These are phyloP conservation scores for Pachysandra terminalis DNA, from an alignment of 164 flowering plant species.

Conservation along the genomic window DNA sequence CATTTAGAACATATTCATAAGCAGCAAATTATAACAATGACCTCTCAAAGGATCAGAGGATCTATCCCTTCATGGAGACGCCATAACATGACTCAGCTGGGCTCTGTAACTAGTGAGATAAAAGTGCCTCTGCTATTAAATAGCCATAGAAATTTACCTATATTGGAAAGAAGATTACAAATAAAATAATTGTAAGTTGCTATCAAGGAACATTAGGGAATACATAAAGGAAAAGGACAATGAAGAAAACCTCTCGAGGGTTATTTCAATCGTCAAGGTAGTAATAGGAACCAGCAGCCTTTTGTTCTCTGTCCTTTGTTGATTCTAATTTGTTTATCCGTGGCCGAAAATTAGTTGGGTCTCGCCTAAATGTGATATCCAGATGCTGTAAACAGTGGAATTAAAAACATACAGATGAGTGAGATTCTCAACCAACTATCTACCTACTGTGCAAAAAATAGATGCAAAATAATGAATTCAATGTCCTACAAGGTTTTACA, in stretches of 20 bases:
- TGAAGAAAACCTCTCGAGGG: conserved; percentile 3
- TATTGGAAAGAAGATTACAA: not conserved
- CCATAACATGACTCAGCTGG: not conserved
- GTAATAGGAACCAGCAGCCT: conserved; percentile 92
- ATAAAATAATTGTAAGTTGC: not conserved
- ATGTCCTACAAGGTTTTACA: no score
- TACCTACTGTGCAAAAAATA: no score
- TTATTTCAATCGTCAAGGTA: conserved; percentile 70
- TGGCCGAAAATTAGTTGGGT: conserved; percentile 89
- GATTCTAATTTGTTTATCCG: conserved; percentile 92
- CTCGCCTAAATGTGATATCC: conserved; percentile 90
- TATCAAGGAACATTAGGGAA: not conserved
- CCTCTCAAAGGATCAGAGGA: not conserved
- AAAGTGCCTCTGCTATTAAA: not conserved
- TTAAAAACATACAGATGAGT: not conserved
- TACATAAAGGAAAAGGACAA: not conserved
- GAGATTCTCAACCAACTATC: no score
- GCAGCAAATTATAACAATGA: not conserved
- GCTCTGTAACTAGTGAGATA: not conserved
- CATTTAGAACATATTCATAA: not conserved
- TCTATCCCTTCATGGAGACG: not conserved
- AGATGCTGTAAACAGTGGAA: conserved; percentile 58
- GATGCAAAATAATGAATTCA: no score
- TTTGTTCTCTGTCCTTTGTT: conserved; percentile 93
- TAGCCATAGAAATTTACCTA: conserved; percentile 11